Base-by-base conservation (phyloP, 257 asterid species). In the Lithospermum erythrorhizon region DNA sequence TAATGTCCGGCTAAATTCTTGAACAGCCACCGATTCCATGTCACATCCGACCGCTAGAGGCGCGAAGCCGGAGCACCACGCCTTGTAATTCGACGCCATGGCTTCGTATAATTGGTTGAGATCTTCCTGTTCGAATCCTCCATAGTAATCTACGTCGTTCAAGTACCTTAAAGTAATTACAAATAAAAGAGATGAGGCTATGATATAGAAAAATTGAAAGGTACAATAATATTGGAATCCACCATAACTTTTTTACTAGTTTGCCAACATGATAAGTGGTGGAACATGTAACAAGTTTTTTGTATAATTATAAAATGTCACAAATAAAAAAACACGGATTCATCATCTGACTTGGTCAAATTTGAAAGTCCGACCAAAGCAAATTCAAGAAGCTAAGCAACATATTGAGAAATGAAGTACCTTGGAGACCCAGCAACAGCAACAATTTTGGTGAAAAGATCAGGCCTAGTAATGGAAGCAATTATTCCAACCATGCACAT, bases 31-130 rank as follows among this genome's bases (percentile, higher is more conserved):
- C 0, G 97, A 83, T 2, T 82, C 82, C 97, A 89, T 89, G 78
- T 89, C 97, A 0, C 89, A 91, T 4, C 95, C 95, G n/a, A 89
- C 89, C 0, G 70, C 80, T 6, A 89, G 74, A 1, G 95, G 97
- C 0, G 95, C 97, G 30, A 83, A 89, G 1, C 95, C 97, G 0
- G 75, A 63, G 35, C 88, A 76, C 97, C 97, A 89, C 4, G 95
- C 81, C 56, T 68, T 82, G 81, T 86, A 89, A 58, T 89, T 89
- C 23, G 90, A 61, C 64, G 59, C 74, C 87, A 86, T 79, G 5
- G 94, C 95, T 0, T 68, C 88, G 59, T 79, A 84, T 13, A 89
- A 24, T 32, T 89, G 81, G 21, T 63, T 62, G 2, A 89, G 73
- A 45, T 86, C 95, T 55, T 86, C 84, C 6, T 68, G 76, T 20